A percentile compares a stretch with the other conserved stretches of the same genome.
phyloP scores from a whole-genome alignment of 2,329 filamentous ascomycete species.

The Ploettnerulaceae sp. region DNA sequence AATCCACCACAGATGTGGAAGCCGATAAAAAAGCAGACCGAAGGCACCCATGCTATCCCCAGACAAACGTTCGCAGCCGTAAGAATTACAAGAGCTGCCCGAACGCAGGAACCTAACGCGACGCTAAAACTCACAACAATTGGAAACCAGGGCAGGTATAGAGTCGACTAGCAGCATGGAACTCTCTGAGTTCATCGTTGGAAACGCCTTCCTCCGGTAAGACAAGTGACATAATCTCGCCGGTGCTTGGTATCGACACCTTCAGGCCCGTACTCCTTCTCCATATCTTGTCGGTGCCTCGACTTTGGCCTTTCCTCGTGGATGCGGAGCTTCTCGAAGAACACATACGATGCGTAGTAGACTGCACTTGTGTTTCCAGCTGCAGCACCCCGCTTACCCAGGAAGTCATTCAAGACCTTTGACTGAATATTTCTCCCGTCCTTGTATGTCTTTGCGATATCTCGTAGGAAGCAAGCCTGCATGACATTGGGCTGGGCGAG shows the following conservation, averaged over 20 bases:
- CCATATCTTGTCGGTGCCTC: constrained; percentile 47
- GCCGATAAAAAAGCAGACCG: no score
- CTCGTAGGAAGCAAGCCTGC: constrained; percentile 47
- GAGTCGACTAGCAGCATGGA: neutral
- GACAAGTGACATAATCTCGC: neutral
- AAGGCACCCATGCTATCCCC: no score
- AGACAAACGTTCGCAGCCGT: no score
- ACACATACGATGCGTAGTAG: constrained; percentile 52
- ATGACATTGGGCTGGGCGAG: constrained; percentile 43
- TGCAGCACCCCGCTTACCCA: constrained; percentile 43
- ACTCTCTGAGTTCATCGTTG: neutral
- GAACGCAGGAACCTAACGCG: no score
- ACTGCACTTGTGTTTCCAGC: constrained; percentile 44
- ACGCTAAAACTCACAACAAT: no score
- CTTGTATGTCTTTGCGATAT: constrained; percentile 41
- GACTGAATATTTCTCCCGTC: constrained; percentile 38
- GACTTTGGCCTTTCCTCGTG: constrained; percentile 47
- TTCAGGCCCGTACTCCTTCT: constrained; percentile 26
- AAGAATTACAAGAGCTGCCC: no score
- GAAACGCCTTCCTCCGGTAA: constrained; percentile 3
- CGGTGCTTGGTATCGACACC: constrained; percentile 10
- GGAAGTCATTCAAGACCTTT: constrained; percentile 45
- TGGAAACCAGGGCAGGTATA: no score
- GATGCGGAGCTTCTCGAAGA: constrained; percentile 53
- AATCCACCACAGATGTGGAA: no score